Base-by-base conservation (phyloP, 108 stramenopile genomes). In the Nannochloropsis salina region DNA sequence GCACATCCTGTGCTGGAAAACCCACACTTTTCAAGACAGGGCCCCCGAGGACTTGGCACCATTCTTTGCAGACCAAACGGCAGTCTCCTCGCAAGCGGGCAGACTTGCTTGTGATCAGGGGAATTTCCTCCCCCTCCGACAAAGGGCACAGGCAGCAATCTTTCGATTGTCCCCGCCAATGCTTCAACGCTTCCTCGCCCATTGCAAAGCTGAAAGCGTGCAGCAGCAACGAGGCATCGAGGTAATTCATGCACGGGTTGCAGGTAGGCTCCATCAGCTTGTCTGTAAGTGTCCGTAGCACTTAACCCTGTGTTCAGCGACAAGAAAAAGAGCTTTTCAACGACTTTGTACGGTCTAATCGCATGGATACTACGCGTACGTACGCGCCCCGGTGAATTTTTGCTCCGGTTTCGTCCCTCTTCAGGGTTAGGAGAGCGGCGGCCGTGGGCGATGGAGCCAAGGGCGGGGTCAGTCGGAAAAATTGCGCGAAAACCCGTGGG, bases 191-290 rank as follows among this genome's bases (percentile, higher is more conserved):
- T n/a, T 74, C 61, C 61, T 74, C n/a, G 20, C 61, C 61, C 20
- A 74, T n/a, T 15, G 8, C 61, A n/a, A 74, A 74, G 61, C 61
- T 74, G 20, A 74, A n/a, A n/a, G n/a, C n/a, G 61, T 74, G 61
- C 61, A 74, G 61, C 61, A 74, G n/a, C n/a, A 74, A n/a, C 15
- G 61, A 74, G 61, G 61, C 61, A n/a, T 74, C 61, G 20, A 74
- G 61, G 61, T n/a, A 74, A n/a, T 3, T n/a, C 61, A n/a, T 6
- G 6, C 31, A 31, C 31, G 31, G 31, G 31, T 31, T 31, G 31
- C 31, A 31, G 31, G 31, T 31, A 31, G 31, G 31, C 31, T 31
- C 31, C 1, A 31, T 31, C 31, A 31, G 31, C 31, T 31, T 31
- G 31, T 31, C 31, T 31, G 31, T 31, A n/a, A n/a, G n/a, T n/a